Percentiles rank a stretch among this genome's conserved stretches.
Evolutionary conservation across 129 eudicot species (phyloP).

Genomic region (Deinandra increscens): DNA sequence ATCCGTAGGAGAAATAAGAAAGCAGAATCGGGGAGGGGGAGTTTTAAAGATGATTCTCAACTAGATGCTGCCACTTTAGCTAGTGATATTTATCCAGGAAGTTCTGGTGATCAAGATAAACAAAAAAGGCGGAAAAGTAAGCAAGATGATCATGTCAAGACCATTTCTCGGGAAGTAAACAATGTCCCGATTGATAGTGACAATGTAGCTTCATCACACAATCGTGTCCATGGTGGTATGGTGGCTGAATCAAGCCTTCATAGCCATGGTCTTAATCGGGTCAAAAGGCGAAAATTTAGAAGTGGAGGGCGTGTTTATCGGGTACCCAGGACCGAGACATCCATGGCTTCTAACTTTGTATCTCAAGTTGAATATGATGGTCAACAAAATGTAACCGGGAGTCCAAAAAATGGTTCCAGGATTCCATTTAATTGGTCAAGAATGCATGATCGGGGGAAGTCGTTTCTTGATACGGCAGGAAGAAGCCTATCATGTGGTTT

Average conservation of each 20-base stretch:
- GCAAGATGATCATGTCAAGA: conserved; percentile 40
- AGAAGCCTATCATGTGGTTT: conserved; percentile 93
- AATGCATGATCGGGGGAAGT: conserved; percentile 76
- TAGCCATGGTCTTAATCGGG: conserved; percentile 48
- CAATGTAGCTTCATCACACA: conserved; percentile 60
- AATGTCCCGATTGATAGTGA: conserved; percentile 46
- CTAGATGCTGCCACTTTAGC: conserved; percentile 39
- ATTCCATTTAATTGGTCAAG: conserved; percentile 98
- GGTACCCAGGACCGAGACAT: conserved; percentile 50
- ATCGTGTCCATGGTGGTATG: conserved; percentile 25
- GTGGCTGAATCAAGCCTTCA: conserved; percentile 39
- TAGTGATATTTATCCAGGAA: conserved; percentile 42
- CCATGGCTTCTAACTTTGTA: conserved; percentile 79
- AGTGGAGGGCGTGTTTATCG: conserved; percentile 55
- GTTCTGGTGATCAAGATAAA: conserved; percentile 39
- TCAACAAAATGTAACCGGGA: conserved; percentile 46
- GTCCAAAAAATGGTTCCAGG: conserved; percentile 72
- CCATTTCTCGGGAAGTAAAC: conserved; percentile 48
- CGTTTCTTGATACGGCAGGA: conserved; percentile 84
- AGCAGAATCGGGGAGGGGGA: conserved; percentile 45
- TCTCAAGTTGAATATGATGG: conserved; percentile 44
- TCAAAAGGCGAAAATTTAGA: conserved; percentile 70
- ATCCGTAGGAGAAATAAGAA: conserved; percentile 45
- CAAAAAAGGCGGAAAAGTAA: conserved; percentile 35
- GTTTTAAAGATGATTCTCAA: conserved; percentile 39